phyloP scores from a whole-genome alignment of 192 early-diverging fungal species.

The Lunasporangiospora selenospora region DNA sequence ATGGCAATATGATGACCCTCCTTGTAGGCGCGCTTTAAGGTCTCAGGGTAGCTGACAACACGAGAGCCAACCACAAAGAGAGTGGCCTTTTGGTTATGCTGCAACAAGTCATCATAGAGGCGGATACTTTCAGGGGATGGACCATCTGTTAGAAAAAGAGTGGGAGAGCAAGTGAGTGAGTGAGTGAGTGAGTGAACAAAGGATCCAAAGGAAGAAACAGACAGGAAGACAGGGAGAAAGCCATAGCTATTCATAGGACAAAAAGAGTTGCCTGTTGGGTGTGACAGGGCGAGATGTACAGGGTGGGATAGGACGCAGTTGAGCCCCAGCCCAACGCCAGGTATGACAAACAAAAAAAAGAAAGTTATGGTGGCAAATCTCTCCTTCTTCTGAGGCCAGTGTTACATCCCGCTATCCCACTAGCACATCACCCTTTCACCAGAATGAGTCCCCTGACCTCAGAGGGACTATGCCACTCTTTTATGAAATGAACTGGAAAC shows the following conservation, averaged over 20 bases:
- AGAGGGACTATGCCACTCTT: too few relatives aligned
- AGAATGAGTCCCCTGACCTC: too few relatives aligned
- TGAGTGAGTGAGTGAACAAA: not conserved
- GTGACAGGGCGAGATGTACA: not conserved
- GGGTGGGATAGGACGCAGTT: not conserved
- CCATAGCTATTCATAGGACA: not conserved
- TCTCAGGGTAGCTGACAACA: slow-evolving; percentile 49
- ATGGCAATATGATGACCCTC: slow-evolving; percentile 62
- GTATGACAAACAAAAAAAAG: too few relatives aligned
- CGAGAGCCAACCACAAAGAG: slow-evolving; percentile 63
- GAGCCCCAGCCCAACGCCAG: too few relatives aligned
- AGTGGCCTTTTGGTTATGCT: slow-evolving; percentile 54
- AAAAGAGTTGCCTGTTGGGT: not conserved
- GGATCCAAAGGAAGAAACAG: not conserved
- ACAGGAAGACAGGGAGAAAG: not conserved
- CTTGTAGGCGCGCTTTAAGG: slow-evolving; percentile 52
- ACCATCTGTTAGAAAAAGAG: slow-evolving; percentile 38
- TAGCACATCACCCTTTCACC: too few relatives aligned
- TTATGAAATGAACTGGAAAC: too few relatives aligned
- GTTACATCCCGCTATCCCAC: too few relatives aligned
- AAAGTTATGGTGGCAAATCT: too few relatives aligned
- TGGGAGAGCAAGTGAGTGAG: not conserved
- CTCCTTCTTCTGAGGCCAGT: too few relatives aligned
- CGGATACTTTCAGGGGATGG: slow-evolving; percentile 53
- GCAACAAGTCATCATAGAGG: slow-evolving; percentile 52